Base-by-base conservation (phyloP, 345 rosid species). In the Euphorbia tirucalli region DNA sequence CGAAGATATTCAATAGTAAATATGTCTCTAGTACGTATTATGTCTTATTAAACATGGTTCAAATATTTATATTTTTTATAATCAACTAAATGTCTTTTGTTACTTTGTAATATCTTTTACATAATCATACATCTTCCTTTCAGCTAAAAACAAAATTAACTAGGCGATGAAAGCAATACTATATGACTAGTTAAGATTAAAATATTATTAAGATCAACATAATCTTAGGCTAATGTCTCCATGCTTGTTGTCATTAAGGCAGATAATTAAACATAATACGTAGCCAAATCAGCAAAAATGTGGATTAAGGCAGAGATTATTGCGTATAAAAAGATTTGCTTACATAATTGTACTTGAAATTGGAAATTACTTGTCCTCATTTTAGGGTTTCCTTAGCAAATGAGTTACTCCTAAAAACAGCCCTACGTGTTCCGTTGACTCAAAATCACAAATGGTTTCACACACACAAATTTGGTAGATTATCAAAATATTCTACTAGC, bases 351-450 rank as follows among this genome's bases (percentile, higher is more conserved):
- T 43, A 18, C 65, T 73, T 39, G 77, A 75, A 37, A 48, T 35
- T 49, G 65, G 73, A 7, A 78, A 78, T 46, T 78, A 75, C 67
- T 60, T 71, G 81, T 78, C 77, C 73, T 8, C 4, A 52, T 71
- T 79, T 11, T 28, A 75, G 81, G 63, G 73, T 21, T 85, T 74
- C 77, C 77, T 78, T 65, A 13, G 57, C 7, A 67, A 58, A 65
- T 68, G 57, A 82, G 43, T 74, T 80, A 66, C 80, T 82, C 69
- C 55, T 62, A 48, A 37, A 62, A 71, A 77, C 28, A 10, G 37
- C 24, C 58, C 24, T 46, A 74, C 71, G 81, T 78, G 78, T 74
- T 54, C 39, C n/a, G 60, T 65, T 72, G 82, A 79, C 80, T 59
- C 16, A 11, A 13, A 46, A 46, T 46, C 52, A 46, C n/a, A 13